Percentiles rank a stretch among this genome's conserved stretches.
phyloP scores from a whole-genome alignment of 1,284 basidiomycete genomes.

The Rugosomyces carneus region DNA sequence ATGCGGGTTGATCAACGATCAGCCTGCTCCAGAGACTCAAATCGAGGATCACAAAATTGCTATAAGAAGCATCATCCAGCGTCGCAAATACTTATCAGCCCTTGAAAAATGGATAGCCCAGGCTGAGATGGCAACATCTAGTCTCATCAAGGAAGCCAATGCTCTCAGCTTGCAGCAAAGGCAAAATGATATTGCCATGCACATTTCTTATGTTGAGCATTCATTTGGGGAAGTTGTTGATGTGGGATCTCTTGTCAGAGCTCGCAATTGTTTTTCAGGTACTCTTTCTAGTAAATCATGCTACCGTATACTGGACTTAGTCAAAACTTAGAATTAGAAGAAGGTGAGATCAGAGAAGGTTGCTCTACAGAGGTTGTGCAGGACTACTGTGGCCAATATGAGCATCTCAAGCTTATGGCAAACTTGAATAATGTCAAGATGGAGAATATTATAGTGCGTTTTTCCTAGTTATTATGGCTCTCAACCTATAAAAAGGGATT shows the following conservation, averaged over 20 bases:
- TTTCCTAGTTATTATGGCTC: neutral
- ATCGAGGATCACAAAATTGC: constrained; percentile 3
- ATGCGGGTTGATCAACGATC: neutral
- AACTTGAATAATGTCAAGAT: neutral
- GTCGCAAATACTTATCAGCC: constrained; percentile 1
- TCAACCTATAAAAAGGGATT: neutral
- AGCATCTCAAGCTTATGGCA: neutral
- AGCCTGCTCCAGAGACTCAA: neutral
- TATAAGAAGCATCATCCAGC: neutral
- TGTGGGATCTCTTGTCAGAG: neutral
- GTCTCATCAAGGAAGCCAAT: neutral
- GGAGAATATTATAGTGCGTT: neutral
- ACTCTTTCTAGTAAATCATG: too few relatives aligned
- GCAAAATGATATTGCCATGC: neutral
- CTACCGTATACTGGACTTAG: too few relatives aligned
- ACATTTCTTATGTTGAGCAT: constrained; percentile 2
- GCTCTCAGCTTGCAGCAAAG: neutral
- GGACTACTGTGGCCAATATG: too few relatives aligned
- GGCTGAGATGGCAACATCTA: neutral
- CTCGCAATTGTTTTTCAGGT: neutral
- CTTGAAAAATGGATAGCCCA: constrained; percentile 5
- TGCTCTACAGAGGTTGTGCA: neutral
- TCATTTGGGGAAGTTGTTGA: constrained; percentile 1
- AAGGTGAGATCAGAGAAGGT: constrained; percentile 8
- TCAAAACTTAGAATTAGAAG: constrained; percentile 1